Percentiles rank a stretch among this genome's conserved stretches.
phyloP scores from a whole-genome alignment of 75 land plant species.

The Azolla pinnata region DNA sequence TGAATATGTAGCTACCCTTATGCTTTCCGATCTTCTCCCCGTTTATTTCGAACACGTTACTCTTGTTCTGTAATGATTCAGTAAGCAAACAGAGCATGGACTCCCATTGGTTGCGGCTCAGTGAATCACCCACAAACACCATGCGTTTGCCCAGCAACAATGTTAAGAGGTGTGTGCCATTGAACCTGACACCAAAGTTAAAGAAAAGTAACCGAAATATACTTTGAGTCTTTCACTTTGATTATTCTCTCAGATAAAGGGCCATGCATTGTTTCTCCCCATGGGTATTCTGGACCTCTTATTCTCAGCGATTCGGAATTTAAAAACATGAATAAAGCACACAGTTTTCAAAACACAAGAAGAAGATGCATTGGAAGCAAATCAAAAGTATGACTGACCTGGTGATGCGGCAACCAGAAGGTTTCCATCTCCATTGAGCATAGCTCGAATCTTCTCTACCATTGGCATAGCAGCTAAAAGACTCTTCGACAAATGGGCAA shows the following conservation, averaged over 20 bases:
- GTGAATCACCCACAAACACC: conserved; percentile 72
- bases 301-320: no score
- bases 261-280: no score
- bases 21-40: conserved; percentile 68
- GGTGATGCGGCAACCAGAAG: conserved; percentile 42
- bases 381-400: no score
- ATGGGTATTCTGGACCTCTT: no score
- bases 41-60: conserved; percentile 55
- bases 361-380: no score
- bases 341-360: no score
- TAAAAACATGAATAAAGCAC: no score
- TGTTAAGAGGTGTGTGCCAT: conserved; percentile 59
- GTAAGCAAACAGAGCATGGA: conserved; percentile 65
- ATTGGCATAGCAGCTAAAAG: conserved; percentile 48
- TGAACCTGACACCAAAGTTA: conserved; percentile 39
- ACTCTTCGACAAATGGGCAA: conserved; percentile 59
- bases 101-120: conserved; percentile 83
- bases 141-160: conserved; percentile 58
- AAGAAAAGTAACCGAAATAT: not conserved
- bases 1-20: conserved; percentile 55
- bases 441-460: conserved; percentile 52
- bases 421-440: conserved; percentile 77
- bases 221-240: not conserved
- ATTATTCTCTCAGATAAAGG: no score
- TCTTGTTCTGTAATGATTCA: conserved; percentile 52